Evolutionary conservation across 257 asterid genomes (phyloP), one percentile per base, ranked within the genome.

Genomic region (Phtheirospermum japonicum): DNA sequence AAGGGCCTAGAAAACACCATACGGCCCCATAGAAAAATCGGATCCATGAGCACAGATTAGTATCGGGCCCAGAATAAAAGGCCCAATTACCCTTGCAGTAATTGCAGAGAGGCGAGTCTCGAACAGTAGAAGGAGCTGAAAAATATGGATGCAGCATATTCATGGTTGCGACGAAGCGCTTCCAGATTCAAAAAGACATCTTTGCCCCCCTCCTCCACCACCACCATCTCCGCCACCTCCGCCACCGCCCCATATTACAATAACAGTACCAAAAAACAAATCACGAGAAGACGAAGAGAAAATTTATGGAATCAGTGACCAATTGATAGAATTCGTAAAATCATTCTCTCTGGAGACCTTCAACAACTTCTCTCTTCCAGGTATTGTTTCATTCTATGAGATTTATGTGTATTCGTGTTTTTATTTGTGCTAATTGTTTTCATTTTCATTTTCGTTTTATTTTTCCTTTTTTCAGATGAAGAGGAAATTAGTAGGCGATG

Each of bases 281-380:
- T 11, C 18, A 26, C 61, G 40, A 10, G 72, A 57, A 14, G 74
- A 74, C 0, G 32, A 48, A 0, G 30, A 48, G 10, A 76, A 59
- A 36, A 6, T 85, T 20, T 79, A 89, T 57, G 97, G 99, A 65
- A 70, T 89, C 73, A 92, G 85, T 4, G 79, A 78, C 0, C 76
- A 79, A 67, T 85, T 85, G 58, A 65, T 85, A 6, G 83, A 89
- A 70, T 77, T 83, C 72, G 61, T 87, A 70, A 78, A 85, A 68
- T 71, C 95, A 23, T 83, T 93, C 77, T 60, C 91, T 18, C 57
- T 85, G 0, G 96, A 92, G 19, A 87, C 96, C 59, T 89, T 93
- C 80, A 82, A 48, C 46, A 78, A 78, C 77, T 87, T 79, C 73
- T 39, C 81, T 49, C 74, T 86, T 43, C 77, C 80, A 19, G 93